Evolutionary conservation across 306 rosid species (phyloP).

Genomic region (Phaseolus lunatus): DNA sequence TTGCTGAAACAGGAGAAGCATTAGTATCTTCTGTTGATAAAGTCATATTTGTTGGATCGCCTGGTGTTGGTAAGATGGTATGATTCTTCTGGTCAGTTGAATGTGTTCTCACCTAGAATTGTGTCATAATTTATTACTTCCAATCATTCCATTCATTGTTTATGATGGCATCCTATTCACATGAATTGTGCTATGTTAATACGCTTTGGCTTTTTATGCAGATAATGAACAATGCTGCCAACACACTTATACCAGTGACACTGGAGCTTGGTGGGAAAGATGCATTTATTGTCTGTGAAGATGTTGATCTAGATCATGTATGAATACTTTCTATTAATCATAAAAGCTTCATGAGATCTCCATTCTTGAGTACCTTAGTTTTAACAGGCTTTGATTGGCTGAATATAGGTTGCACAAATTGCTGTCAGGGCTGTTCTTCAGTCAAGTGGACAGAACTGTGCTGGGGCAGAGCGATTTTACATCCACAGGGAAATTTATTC

Average conservation of each 20-base stretch:
- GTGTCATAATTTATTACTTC: conserved; percentile 28
- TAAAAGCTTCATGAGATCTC: conserved; percentile 13
- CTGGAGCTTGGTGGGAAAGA: conserved; percentile 97
- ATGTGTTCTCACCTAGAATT: background rate
- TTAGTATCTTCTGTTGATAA: conserved; percentile 90
- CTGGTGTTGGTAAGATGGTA: conserved; percentile 96
- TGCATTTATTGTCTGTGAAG: conserved; percentile 88
- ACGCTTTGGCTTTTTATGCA: conserved; percentile 49
- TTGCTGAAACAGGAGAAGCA: conserved; percentile 94
- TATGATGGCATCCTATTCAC: conserved; percentile 6
- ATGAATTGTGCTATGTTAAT: conserved; percentile 25
- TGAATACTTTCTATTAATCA: conserved; percentile 42
- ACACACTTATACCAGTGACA: conserved; percentile 80
- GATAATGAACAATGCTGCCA: conserved; percentile 90
- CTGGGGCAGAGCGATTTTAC: conserved; percentile 95
- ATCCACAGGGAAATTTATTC: conserved; percentile 78
- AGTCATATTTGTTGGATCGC: conserved; percentile 89
- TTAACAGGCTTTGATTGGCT: conserved; percentile 43
- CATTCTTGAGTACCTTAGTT: conserved; percentile 35
- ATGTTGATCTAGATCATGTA: conserved; percentile 83
- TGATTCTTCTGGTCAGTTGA: conserved; percentile 48
- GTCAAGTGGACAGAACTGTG: conserved; percentile 96
- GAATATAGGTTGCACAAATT: conserved; percentile 78
- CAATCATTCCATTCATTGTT: conserved; percentile 27
- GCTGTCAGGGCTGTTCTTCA: conserved; percentile 88